phyloP scores from a whole-genome alignment of 2,329 filamentous ascomycete species.

The Cladosporium sp. region DNA sequence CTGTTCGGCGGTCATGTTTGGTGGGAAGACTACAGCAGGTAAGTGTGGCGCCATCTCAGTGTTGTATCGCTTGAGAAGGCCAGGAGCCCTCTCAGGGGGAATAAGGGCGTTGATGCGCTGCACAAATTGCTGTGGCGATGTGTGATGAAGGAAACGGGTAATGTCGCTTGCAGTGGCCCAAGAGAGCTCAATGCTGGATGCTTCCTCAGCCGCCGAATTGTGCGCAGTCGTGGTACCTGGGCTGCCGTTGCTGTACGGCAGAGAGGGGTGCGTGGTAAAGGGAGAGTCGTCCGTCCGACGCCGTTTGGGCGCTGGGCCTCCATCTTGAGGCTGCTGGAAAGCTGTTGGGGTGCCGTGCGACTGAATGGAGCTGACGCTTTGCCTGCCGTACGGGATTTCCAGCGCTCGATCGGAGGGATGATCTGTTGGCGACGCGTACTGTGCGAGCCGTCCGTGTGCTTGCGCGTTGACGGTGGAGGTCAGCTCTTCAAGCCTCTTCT shows the following conservation, averaged over 20 bases:
- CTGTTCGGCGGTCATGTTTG: slow-evolving; percentile 47
- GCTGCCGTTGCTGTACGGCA: slow-evolving; percentile 2
- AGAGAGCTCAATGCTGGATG: slow-evolving; percentile 12
- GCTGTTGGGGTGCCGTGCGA: not conserved
- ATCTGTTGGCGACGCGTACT: slow-evolving; percentile 1
- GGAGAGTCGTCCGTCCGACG: slow-evolving; percentile 19
- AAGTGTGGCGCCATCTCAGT: slow-evolving; percentile 49
- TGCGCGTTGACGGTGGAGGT: slow-evolving; percentile 54
- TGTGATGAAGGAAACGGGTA: slow-evolving; percentile 20
- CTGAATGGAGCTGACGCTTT: slow-evolving; percentile 5
- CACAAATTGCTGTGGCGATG: slow-evolving; percentile 25
- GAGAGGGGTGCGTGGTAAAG: not conserved
- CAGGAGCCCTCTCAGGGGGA: slow-evolving; percentile 45
- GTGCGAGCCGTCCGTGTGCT: not conserved
- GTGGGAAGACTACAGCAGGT: slow-evolving; percentile 53
- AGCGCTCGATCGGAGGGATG: not conserved
- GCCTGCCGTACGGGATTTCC: not conserved
- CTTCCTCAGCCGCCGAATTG: slow-evolving; percentile 3
- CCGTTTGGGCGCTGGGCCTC: slow-evolving; percentile 17
- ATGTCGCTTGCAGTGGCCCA: slow-evolving; percentile 18
- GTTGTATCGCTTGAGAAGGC: slow-evolving; percentile 52
- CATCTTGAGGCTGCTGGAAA: not conserved
- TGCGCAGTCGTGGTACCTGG: slow-evolving; percentile 4
- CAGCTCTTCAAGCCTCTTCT: slow-evolving; percentile 85
- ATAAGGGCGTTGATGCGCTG: slow-evolving; percentile 42